Base-by-base conservation (phyloP, 2,329 filamentous ascomycete species). In the Penicillium sp. region DNA sequence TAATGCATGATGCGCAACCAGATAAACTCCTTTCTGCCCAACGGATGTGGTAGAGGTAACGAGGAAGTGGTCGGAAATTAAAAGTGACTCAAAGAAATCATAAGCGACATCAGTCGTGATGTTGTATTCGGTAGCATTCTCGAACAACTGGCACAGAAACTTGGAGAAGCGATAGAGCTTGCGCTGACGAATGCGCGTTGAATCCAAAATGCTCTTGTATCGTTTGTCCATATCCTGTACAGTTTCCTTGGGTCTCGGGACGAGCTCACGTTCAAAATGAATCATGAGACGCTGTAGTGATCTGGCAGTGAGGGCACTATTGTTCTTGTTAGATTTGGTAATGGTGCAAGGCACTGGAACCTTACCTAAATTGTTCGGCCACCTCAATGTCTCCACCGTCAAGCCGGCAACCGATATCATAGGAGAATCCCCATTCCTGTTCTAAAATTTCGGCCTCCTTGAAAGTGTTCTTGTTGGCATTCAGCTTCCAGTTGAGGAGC, bases 381-480 rank as follows among this genome's bases (percentile, higher is more conserved):
- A 97, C 94, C 77, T 97, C 93, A 41, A 97, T 89, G 73, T 97
- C 92, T 61, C 94, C 96, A 31, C 91, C 90, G 66, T 96, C 88
- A n/a, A 99, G 83, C 72, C 94, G 89, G 49, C 90, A 86, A 27
- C 93, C 94, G 56, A 99, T 91, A 67, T 93, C 88, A 69, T 97
- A 97, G 53, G 90, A 96, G 70, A 97, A 97, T 57, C 92, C 91
- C 94, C 94, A 99, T 76, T 99, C 94, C 69, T 96, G 92, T 72
- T 97, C 96, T 48, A 99, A 79, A 63, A 99, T 89, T 79, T 99
- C 94, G 7, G 94, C 94, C 75, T 99, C 94, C 72, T 97, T 97
- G 83, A 99, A 99, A 0, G 93, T 97, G 77, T 97, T 99, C 75
- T 97, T 97, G 80, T 97, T 97, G 55, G 92, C 91, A 67, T 90